Base-by-base conservation (phyloP, 2,329 filamentous ascomycete species). In the Scortechinia acanthostroma region DNA sequence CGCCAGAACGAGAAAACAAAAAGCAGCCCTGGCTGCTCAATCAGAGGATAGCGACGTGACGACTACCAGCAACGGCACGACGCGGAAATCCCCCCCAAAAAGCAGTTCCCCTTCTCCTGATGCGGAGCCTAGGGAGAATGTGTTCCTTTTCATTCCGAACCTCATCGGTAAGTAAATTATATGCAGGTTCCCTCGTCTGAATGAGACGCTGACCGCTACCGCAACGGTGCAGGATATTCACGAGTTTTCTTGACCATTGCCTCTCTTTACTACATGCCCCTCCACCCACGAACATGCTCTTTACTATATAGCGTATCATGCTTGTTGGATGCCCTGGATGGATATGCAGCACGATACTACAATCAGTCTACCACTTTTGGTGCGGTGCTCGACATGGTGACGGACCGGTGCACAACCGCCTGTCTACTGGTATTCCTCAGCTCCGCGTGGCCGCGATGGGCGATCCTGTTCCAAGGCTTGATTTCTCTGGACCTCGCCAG, bases 361-460 rank as follows among this genome's bases (percentile, higher is more conserved):
- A 80, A 95, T 57, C 93, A 98, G 66, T 91, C 88, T 28, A 97
- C 93, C 45, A 87, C 87, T 52, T 98, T 98, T 63, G 93, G 93
- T 51, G 93, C 91, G 22, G 91, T 98, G 23, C 76, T 98, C 51
- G 93, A 98, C 70, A 98, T 98, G 93, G 91, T 98, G 49, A 98
- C 93, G 16, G 93, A 98, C 66, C 86, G 93, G 49, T 97, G 93
- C 73, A 97, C 91, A 22, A 98, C 93, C 2, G 83, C 91, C 2
- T 98, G 93, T 65, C 70, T 98, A 55, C 79, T 98, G 43, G 91
- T 97, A 43, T 98, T 97, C 71, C 70, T 98, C 50, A 89, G 88
- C 33, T 94, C 89, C 14, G 93, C 93, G 17, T 98, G 95, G 69
- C 93, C 93, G 3, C 80, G 91, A 47, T 97, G 89, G 85, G 83